Evolutionary conservation across 106 monocot species (phyloP).

Genomic region (Dendrobium chrysotoxum): DNA sequence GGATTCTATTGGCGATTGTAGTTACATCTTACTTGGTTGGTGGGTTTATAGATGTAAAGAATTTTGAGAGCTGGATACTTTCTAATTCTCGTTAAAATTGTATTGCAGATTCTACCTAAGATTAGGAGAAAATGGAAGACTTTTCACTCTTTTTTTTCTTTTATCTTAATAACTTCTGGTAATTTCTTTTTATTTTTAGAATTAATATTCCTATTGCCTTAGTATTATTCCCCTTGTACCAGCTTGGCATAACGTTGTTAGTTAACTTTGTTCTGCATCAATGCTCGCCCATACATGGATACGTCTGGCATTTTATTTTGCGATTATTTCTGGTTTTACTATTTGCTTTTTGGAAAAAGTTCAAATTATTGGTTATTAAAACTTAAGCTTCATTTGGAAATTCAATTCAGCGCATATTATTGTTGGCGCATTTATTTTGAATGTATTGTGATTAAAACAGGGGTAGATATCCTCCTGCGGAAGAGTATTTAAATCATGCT

Average conservation of each 20-base stretch:
- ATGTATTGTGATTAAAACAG: conserved; percentile 19
- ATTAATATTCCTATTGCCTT: not conserved
- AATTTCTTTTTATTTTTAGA: not conserved
- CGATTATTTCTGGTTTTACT: not conserved
- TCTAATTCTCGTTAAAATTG: not conserved
- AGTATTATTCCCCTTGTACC: not conserved
- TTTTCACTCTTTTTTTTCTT: not conserved
- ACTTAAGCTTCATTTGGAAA: not conserved
- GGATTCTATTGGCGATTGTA: not conserved
- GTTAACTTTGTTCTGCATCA: not conserved
- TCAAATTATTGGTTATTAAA: not conserved
- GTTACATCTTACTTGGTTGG: not conserved
- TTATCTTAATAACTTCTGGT: not conserved
- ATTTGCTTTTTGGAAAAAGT: not conserved
- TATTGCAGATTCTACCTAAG: not conserved
- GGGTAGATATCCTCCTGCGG: conserved; percentile 60
- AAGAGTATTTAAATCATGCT: conserved; percentile 44
- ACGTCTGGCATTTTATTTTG: not conserved
- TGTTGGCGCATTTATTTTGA: too few species aligned
- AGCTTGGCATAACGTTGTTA: not conserved
- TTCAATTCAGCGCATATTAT: not conserved
- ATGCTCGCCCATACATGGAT: too few species aligned
- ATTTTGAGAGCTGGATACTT: not conserved
- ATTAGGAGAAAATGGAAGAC: not conserved
- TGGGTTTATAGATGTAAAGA: not conserved